These are phyloP conservation scores for Calonectria hawksworthii DNA, from an alignment of 2,329 filamentous ascomycete species.

Conservation along the genomic window DNA sequence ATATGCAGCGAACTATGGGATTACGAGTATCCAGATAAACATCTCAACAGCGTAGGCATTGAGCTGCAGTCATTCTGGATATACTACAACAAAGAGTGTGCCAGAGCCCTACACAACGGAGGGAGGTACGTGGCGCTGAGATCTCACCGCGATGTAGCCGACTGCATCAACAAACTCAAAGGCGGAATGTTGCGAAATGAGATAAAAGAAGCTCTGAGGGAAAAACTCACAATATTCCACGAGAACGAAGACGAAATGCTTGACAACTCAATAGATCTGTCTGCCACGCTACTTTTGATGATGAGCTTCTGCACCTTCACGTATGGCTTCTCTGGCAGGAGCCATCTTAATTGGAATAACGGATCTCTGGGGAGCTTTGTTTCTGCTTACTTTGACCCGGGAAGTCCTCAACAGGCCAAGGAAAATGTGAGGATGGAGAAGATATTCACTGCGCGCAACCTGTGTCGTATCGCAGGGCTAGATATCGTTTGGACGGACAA, in stretches of 20 bases:
- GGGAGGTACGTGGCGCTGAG: background rate
- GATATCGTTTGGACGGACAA: constrained; percentile 16
- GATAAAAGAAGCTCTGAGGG: background rate
- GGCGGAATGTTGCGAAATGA: background rate
- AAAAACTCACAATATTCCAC: background rate
- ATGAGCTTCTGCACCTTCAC: background rate
- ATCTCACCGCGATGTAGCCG: background rate
- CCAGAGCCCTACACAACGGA: background rate
- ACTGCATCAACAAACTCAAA: background rate
- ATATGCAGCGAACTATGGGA: background rate
- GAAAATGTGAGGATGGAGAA: constrained; percentile 9
- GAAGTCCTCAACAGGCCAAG: background rate
- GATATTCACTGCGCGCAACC: constrained; percentile 6
- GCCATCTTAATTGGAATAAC: background rate
- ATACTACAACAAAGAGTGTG: background rate
- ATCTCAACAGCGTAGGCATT: background rate
- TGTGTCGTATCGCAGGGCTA: constrained; percentile 4
- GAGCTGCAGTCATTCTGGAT: background rate
- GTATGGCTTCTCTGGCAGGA: background rate
- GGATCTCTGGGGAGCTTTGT: background rate
- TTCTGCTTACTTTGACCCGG: background rate
- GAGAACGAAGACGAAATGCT: background rate
- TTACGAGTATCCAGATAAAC: background rate
- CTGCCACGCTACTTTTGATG: background rate
- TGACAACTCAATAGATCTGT: background rate